A percentile compares a stretch with the other conserved stretches of the same genome.
Conservation (phyloP, 345 rosid genomes). For the Arabis hirsuta region DNA sequence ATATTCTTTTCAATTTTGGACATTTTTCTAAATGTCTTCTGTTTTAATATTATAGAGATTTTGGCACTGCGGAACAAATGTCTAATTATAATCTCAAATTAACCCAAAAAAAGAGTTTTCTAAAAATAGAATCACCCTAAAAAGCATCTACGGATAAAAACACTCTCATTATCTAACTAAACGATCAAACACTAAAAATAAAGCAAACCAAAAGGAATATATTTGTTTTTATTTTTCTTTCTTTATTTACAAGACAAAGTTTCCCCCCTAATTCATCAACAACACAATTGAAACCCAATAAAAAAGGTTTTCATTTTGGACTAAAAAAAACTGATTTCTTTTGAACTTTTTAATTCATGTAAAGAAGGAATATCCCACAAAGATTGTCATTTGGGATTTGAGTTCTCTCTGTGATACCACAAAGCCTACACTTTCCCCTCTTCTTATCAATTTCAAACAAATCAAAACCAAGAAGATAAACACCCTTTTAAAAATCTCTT, state of each 20-base stretch:
- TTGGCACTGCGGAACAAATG: no score
- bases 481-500: not conserved
- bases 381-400: conserved; percentile 13
- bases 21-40: no score
- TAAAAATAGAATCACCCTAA: not conserved
- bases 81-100: no score
- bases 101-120: no score
- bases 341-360: no score
- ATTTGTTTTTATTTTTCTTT: conserved; percentile 5
- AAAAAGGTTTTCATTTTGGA: not conserved
- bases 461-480: not conserved
- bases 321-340: conserved; percentile 3
- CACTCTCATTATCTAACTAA: not conserved
- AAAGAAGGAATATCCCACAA: conserved; percentile 10
- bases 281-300: conserved; percentile 21
- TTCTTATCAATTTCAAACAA: conserved; percentile 1
- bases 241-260: not conserved
- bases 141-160: not conserved
- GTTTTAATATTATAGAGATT: no score
- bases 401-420: conserved; percentile 4
- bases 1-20: no score
- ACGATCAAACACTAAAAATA: conserved; percentile 26
- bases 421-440: not conserved
- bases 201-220: conserved; percentile 1
- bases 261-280: not conserved